These are phyloP conservation scores for Vigna mungo DNA, from an alignment of 306 rosid species.

Conservation along the genomic window DNA sequence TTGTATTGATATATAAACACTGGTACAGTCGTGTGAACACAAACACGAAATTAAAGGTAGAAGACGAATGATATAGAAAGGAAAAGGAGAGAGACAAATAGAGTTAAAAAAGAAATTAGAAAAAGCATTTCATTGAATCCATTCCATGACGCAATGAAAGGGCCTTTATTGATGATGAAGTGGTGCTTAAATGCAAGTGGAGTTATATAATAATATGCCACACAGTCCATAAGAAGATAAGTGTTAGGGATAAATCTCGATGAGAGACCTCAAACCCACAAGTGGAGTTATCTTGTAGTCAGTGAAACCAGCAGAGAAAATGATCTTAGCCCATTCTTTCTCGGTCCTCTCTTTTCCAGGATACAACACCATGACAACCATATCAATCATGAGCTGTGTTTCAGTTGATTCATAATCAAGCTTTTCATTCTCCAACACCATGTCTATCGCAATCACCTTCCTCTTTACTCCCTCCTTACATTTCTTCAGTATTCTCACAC, in stretches of 20 bases:
- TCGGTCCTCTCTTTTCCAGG: constrained; percentile 19
- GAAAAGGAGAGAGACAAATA: too few relatives aligned
- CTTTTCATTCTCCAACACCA: constrained; percentile 47
- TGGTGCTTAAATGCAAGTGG: too few relatives aligned
- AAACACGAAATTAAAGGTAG: too few relatives aligned
- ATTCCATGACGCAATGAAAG: too few relatives aligned
- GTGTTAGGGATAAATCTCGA: neutral
- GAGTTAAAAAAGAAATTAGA: too few relatives aligned
- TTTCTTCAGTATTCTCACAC: constrained; percentile 49
- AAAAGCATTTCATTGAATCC: too few relatives aligned
- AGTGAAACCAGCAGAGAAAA: constrained; percentile 27
- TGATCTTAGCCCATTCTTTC: constrained; percentile 14
- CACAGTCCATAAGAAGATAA: neutral
- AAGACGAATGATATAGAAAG: too few relatives aligned
- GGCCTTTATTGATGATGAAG: neutral
- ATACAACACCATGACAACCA: constrained; percentile 6
- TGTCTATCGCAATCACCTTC: constrained; percentile 58
- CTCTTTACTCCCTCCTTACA: constrained; percentile 52
- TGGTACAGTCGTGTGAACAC: too few relatives aligned
- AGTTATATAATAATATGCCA: neutral
- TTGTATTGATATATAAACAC: too few relatives aligned
- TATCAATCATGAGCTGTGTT: neutral
- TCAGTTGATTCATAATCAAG: constrained; percentile 19
- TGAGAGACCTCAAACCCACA: constrained; percentile 4
- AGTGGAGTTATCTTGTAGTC: constrained; percentile 2